These are phyloP conservation scores for Aspergillus pseudoterreus DNA, from an alignment of 2,329 filamentous ascomycete genomes.

Conservation along the genomic window DNA sequence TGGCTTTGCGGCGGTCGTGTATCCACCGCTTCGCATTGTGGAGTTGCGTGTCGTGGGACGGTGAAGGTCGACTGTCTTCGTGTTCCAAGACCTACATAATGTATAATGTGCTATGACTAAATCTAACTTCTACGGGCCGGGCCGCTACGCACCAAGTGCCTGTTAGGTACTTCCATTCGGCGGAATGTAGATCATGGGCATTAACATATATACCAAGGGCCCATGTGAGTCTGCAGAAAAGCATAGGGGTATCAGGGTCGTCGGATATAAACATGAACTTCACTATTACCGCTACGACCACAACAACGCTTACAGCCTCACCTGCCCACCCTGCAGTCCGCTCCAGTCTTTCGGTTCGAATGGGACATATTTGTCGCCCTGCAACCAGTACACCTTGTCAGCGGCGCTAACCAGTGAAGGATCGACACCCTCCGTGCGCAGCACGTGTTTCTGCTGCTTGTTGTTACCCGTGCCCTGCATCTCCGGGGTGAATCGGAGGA, in stretches of 20 bases:
- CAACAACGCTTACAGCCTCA: constrained; percentile 58
- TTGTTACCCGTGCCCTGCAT: constrained; percentile 75
- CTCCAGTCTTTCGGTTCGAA: constrained; percentile 69
- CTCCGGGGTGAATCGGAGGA: constrained; percentile 64
- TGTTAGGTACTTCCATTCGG: no score
- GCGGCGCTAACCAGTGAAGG: constrained; percentile 42
- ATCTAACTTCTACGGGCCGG: no score
- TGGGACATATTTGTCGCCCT: constrained; percentile 60
- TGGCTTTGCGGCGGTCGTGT: constrained; percentile 28
- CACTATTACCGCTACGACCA: not conserved
- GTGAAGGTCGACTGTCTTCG: constrained; percentile 7
- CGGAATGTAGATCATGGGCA: not conserved
- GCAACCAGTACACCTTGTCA: constrained; percentile 64
- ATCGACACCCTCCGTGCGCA: constrained; percentile 72
- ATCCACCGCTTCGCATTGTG: constrained; percentile 28
- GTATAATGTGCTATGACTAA: not conserved
- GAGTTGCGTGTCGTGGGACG: constrained; percentile 25
- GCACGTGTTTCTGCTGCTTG: constrained; percentile 77
- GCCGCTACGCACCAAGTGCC: no score
- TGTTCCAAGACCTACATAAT: not conserved
- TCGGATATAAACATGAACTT: not conserved
- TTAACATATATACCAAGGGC: no score
- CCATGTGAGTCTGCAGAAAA: not conserved
- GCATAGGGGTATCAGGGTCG: not conserved
- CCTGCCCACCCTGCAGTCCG: constrained; percentile 61